Evolutionary conservation across 257 asterid genomes (phyloP).

Genomic region (Nicotiana otophora): DNA sequence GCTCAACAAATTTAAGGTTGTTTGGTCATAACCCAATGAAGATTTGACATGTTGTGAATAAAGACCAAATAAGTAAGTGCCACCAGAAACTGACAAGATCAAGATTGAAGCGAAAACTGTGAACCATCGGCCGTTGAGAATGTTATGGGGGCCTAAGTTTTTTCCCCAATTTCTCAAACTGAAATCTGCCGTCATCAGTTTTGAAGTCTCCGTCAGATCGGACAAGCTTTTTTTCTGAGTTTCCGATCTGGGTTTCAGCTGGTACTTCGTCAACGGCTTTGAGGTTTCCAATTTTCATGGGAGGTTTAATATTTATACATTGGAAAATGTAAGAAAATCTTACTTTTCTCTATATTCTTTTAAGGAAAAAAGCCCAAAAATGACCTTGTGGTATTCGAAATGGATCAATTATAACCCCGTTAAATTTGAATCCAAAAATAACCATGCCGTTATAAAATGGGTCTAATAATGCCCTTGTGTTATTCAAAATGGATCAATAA

Average conservation of each 20-base stretch:
- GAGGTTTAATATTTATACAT: background rate
- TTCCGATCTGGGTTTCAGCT: background rate
- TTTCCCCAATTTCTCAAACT: background rate
- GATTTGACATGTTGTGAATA: constrained; percentile 45
- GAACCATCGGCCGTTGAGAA: constrained; percentile 63
- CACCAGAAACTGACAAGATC: constrained; percentile 69
- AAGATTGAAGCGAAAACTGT: constrained; percentile 59
- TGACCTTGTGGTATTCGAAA: no score
- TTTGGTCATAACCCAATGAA: constrained; percentile 62
- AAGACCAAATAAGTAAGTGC: constrained; percentile 71
- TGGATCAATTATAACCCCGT: no score
- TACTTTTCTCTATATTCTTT: no score
- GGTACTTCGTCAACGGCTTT: background rate
- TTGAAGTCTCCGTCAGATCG: background rate
- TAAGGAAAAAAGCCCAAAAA: no score
- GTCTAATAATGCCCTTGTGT: no score
- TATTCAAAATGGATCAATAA: no score
- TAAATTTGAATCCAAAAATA: no score
- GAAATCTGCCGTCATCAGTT: background rate
- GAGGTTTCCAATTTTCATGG: constrained; percentile 1
- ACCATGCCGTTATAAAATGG: no score
- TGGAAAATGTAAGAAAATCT: no score
- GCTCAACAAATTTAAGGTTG: constrained; percentile 57
- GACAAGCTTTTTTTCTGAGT: background rate
- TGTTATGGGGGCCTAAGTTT: constrained; percentile 22